A percentile compares a stretch with the other conserved stretches of the same genome.
These are phyloP conservation scores for Spathaspora sp. DNA, from an alignment of 1,139 yeast genomes.

Conservation along the genomic window DNA sequence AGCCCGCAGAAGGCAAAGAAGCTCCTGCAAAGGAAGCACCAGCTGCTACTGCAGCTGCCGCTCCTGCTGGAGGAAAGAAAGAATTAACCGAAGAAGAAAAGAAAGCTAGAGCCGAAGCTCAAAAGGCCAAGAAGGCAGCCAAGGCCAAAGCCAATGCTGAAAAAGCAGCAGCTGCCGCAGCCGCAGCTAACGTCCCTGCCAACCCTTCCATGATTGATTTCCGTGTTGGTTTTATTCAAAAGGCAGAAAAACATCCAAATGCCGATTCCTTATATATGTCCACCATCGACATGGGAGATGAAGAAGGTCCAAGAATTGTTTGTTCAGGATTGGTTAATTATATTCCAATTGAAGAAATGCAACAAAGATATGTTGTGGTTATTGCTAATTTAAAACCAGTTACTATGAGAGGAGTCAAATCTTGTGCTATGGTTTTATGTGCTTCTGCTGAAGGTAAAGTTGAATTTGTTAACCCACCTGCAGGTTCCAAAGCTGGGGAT, in stretches of 20 bases:
- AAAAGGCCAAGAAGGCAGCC: constrained; percentile 69
- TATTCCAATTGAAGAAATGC: constrained; percentile 47
- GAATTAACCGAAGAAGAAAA: constrained; percentile 59
- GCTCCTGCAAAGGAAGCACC: constrained; percentile 12
- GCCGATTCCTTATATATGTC: constrained; percentile 96
- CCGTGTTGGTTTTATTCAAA: constrained; percentile 95
- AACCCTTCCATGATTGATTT: constrained; percentile 85
- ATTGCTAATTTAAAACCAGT: constrained; percentile 65
- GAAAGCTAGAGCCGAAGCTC: constrained; percentile 54
- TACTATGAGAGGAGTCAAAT: constrained; percentile 83
- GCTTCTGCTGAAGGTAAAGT: constrained; percentile 72
- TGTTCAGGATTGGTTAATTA: constrained; percentile 80
- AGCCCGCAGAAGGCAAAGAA: constrained; percentile 35
- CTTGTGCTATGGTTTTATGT: constrained; percentile 95
- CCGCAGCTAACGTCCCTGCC: constrained; percentile 60
- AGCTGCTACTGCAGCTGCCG: constrained; percentile 26
- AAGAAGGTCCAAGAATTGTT: constrained; percentile 95
- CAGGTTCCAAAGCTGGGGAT: constrained; percentile 94
- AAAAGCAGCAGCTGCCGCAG: constrained; percentile 56
- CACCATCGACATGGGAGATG: constrained; percentile 95
- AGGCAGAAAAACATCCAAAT: constrained; percentile 95
- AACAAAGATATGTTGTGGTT: constrained; percentile 49
- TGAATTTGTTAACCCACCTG: constrained; percentile 94
- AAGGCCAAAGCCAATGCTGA: constrained; percentile 72
- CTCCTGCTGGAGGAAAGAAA: constrained; percentile 11